Base-by-base conservation (phyloP, 2,329 filamentous ascomycete species). In the Pseudogymnoascus sp. region DNA sequence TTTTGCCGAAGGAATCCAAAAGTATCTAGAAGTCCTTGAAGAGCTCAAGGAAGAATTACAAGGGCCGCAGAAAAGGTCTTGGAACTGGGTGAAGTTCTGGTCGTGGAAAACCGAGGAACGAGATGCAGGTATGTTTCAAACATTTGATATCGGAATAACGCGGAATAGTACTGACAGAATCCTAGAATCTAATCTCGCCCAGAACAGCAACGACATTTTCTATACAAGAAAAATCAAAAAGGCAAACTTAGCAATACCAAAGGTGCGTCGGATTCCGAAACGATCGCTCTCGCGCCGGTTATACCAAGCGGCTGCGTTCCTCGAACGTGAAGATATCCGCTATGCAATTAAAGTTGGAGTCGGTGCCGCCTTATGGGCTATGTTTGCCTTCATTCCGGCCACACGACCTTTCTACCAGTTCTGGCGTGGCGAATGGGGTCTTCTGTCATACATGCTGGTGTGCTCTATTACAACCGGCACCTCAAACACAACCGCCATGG, bases 391-490 rank as follows among this genome's bases (percentile, higher is more conserved):
- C 71, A 83, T 97, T 36, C 84, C 87, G 0, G 78, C 82, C 7
- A 96, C 92, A 2, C 82, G 92, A 61, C 89, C 90, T 0, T 82
- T 89, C 18, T 99, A 97, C 73, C 82, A 86, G 61, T 88, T 88
- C 70, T 97, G 93, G 91, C 83, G 93, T 73, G 93, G 93, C 31
- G 95, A 99, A 80, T 99, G 95, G 95, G 95, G 95, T 21, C 81
- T 99, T 1, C 76, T 99, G 63, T 96, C 92, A 0, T 97, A 96
- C 78, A 97, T 97, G 93, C 87, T 97, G 72, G 95, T 99, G 23
- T 96, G 93, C 73, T 92, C 90, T 38, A 97, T 97, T 92, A 99
- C 93, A 0, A 93, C 97, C 21, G 95, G 95, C 28, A 92, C 95
- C 6, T 91, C 92, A 23, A 99, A 97, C 74, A 96, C 93, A 1